A percentile compares a stretch with the other conserved stretches of the same genome.
These are phyloP conservation scores for Salix exigua DNA, from an alignment of 345 rosid genomes.

Conservation along the genomic window DNA sequence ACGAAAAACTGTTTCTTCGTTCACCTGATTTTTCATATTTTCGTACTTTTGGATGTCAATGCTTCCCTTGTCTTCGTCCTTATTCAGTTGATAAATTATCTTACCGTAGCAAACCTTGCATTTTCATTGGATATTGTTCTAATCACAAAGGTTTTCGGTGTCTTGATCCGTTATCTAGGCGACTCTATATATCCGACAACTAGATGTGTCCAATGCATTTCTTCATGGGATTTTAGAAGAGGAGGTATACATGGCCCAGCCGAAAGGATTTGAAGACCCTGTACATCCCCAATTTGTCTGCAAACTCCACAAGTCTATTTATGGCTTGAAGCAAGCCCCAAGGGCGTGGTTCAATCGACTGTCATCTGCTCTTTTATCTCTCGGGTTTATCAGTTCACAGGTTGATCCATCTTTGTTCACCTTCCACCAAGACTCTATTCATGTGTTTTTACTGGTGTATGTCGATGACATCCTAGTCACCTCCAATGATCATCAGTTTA, in stretches of 20 bases:
- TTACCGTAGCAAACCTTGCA: too few relatives aligned
- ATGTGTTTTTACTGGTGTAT: too few relatives aligned
- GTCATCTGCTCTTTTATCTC: background rate
- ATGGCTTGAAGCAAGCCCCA: background rate
- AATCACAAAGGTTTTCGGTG: too few relatives aligned
- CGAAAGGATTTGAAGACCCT: background rate
- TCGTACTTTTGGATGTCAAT: too few relatives aligned
- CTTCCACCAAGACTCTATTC: background rate
- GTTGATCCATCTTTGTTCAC: background rate
- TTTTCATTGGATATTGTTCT: too few relatives aligned
- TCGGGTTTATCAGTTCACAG: background rate
- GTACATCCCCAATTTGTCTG: background rate
- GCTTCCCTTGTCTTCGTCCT: too few relatives aligned
- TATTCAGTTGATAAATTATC: too few relatives aligned
- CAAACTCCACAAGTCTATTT: background rate
- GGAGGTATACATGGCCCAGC: background rate
- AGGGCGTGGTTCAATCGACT: background rate
- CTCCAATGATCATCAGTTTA: background rate
- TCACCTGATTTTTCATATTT: too few relatives aligned
- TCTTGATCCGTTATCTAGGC: too few relatives aligned
- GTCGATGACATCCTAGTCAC: background rate
- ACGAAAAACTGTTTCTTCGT: too few relatives aligned
- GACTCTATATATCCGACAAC: background rate
- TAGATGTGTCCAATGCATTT: background rate
- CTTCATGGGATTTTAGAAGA: background rate